A percentile compares a stretch with the other conserved stretches of the same genome.
Conservation (phyloP, 257 asterid species). For the Parsonsia alboflavescens region DNA sequence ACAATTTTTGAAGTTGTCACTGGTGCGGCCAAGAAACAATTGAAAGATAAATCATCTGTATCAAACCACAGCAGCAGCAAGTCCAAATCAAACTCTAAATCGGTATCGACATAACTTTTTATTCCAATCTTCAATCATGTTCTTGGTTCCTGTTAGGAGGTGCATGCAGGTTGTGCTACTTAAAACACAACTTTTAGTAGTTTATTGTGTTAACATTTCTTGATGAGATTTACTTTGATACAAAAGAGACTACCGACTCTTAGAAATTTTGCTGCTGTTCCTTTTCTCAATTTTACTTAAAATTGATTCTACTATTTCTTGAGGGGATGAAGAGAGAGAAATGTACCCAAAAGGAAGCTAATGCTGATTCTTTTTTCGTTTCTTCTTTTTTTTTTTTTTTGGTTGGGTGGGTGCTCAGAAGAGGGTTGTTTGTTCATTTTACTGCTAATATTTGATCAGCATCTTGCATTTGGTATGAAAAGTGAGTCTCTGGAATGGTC, state of each 20-base stretch:
- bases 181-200: background rate
- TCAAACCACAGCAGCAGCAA: constrained; percentile 34
- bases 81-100: constrained; percentile 37
- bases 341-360: background rate
- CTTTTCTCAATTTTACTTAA: background rate
- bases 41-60: constrained; percentile 40
- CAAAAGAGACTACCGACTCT: background rate
- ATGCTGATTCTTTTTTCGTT: no score
- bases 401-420: background rate
- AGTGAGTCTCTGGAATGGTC: background rate
- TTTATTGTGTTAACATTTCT: background rate
- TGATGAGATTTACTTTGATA: background rate
- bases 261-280: background rate
- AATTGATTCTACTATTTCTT: background rate
- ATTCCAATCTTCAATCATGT: background rate
- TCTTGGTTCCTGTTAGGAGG: background rate
- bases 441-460: background rate
- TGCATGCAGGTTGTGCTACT: background rate
- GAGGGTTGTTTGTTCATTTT: background rate
- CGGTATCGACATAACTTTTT: constrained; percentile 11
- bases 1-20: constrained; percentile 76
- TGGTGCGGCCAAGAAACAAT: constrained; percentile 62
- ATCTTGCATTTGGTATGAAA: background rate
- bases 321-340: background rate
- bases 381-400: no score